These are phyloP conservation scores for Hortiboletus campestris DNA, from an alignment of 768 basidiomycete genomes.

Conservation along the genomic window DNA sequence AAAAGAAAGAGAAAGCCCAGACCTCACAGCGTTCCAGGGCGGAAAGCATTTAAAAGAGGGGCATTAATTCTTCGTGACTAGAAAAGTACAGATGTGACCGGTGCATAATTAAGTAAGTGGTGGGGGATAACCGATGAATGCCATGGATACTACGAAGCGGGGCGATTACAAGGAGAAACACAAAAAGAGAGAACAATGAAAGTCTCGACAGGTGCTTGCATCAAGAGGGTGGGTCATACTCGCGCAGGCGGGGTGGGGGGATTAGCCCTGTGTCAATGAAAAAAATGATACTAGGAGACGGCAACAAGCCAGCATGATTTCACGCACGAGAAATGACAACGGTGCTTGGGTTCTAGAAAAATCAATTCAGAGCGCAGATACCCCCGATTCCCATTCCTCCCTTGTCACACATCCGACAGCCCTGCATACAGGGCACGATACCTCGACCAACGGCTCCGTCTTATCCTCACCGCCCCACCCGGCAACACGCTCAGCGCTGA, in stretches of 20 bases:
- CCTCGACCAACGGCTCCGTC: slow-evolving; percentile 48
- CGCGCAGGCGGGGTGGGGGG: background rate
- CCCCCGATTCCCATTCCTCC: slow-evolving; percentile 60
- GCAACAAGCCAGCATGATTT: background rate
- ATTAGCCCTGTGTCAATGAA: background rate
- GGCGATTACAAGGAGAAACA: background rate
- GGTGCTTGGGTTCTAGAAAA: background rate
- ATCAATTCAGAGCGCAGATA: slow-evolving; percentile 25
- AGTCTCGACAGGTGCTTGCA: background rate
- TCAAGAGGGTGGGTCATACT: background rate
- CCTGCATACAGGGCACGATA: slow-evolving; percentile 74
- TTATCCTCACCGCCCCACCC: slow-evolving; percentile 55
- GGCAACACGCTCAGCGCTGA: slow-evolving; percentile 62
- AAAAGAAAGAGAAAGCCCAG: background rate
- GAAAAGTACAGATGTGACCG: slow-evolving; percentile 19
- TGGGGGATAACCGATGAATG: slow-evolving; percentile 5
- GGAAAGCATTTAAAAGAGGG: background rate
- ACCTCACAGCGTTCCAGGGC: background rate
- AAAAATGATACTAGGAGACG: background rate
- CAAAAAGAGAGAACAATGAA: no score
- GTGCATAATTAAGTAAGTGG: background rate
- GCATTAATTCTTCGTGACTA: background rate
- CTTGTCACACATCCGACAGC: slow-evolving; percentile 57
- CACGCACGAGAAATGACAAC: slow-evolving; percentile 1
- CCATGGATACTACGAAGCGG: slow-evolving; percentile 16